These are phyloP conservation scores for Acanthamoeba triangularis DNA, from an alignment of 208 protist genomes.

Conservation along the genomic window DNA sequence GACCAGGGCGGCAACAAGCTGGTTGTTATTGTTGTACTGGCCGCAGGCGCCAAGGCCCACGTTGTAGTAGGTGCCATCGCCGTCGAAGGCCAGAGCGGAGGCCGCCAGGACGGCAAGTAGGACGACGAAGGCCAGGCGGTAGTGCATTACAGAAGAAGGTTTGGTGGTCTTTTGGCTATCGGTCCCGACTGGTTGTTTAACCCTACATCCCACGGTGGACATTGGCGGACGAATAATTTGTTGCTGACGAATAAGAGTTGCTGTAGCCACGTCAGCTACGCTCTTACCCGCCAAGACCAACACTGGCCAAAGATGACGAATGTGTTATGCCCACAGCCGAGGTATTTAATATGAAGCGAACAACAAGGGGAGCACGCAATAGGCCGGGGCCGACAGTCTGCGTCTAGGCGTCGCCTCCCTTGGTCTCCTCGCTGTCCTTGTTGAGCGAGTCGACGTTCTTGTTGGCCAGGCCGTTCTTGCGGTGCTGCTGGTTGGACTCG, in stretches of 20 bases:
- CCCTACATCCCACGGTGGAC: too few species aligned
- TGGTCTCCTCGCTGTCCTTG: conserved; percentile 12
- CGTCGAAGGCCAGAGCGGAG: neutral
- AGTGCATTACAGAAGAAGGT: neutral
- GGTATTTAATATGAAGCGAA: too few species aligned
- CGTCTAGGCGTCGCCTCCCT: neutral
- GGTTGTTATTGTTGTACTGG: conserved; percentile 9
- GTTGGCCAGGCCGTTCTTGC: neutral
- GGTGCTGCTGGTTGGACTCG: neutral
- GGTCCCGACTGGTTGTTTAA: too few species aligned
- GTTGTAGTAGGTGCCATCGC: conserved; percentile 38
- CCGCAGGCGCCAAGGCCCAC: conserved; percentile 25
- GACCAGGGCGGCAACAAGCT: conserved; percentile 13
- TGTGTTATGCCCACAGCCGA: too few species aligned
- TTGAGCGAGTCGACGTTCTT: conserved; percentile 1
- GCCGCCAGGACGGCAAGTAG: neutral
- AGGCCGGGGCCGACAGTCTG: too few species aligned
- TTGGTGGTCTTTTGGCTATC: too few species aligned
- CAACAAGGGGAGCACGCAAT: too few species aligned
- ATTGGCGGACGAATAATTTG: neutral
- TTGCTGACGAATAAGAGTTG: too few species aligned
- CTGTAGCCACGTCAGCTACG: too few species aligned
- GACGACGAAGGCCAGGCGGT: neutral
- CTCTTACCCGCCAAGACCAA: too few species aligned
- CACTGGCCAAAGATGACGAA: too few species aligned